Evolutionary conservation across 1,284 basidiomycete species (phyloP).

Genomic region (Testicularia cyperi): DNA sequence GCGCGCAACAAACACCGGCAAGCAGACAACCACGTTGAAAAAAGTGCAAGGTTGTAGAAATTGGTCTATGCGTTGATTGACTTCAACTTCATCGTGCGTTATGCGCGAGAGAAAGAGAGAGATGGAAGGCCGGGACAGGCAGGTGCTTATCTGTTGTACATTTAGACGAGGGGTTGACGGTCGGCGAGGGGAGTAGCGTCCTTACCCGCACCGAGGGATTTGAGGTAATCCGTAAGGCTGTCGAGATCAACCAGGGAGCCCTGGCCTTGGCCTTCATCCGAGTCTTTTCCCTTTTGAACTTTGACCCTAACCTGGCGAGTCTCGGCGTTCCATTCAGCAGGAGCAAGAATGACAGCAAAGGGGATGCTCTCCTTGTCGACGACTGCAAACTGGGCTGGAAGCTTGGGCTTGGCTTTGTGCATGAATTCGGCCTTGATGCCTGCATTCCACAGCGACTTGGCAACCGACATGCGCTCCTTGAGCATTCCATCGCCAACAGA

Average conservation of each 20-base stretch:
- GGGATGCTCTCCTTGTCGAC: constrained; percentile 90
- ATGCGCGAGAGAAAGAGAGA: too few relatives aligned
- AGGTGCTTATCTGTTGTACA: not conserved
- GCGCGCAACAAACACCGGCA: too few relatives aligned
- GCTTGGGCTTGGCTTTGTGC: constrained; percentile 79
- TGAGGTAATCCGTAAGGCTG: constrained; percentile 71
- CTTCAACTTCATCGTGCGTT: too few relatives aligned
- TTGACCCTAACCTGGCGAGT: constrained; percentile 74
- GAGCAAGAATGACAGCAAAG: constrained; percentile 86
- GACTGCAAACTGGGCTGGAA: constrained; percentile 76
- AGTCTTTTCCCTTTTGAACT: constrained; percentile 77
- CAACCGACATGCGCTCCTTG: constrained; percentile 80
- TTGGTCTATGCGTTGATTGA: too few relatives aligned
- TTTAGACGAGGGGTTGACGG: constrained; percentile 18
- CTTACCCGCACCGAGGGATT: constrained; percentile 34
- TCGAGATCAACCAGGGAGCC: constrained; percentile 64
- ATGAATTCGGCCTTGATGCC: constrained; percentile 95
- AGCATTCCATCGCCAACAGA: constrained; percentile 86
- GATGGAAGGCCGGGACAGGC: too few relatives aligned
- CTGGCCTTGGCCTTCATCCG: constrained; percentile 67
- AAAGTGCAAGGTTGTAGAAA: too few relatives aligned
- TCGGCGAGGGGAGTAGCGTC: constrained; percentile 8
- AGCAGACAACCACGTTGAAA: too few relatives aligned
- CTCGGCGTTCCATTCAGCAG: constrained; percentile 74
- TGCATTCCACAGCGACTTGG: constrained; percentile 77